Percentiles rank a stretch among this genome's conserved stretches.
Conservation (phyloP, 306 rosid genomes). For the Quillaja saponaria region DNA sequence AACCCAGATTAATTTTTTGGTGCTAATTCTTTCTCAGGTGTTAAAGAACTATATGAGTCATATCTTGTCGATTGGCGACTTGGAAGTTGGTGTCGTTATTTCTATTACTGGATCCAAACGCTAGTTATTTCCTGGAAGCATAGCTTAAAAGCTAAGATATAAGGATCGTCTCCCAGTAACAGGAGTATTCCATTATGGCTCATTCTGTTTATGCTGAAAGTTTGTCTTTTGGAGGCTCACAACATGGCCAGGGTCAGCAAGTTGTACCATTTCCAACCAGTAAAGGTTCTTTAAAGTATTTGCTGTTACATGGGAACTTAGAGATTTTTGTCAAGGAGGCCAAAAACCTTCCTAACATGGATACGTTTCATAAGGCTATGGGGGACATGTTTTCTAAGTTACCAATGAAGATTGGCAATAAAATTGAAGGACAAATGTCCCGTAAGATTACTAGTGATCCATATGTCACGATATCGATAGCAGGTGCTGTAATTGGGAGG, state of each 20-base stretch:
- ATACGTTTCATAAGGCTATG: slow-evolving; percentile 54
- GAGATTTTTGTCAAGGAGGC: slow-evolving; percentile 64
- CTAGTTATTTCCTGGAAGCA: too few relatives aligned
- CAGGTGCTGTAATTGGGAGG: slow-evolving; percentile 72
- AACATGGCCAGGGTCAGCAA: slow-evolving; percentile 61
- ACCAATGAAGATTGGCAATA: slow-evolving; percentile 36
- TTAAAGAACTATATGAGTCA: neutral
- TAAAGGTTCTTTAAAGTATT: slow-evolving; percentile 43
- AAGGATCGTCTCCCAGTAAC: neutral
- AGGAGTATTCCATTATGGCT: slow-evolving; percentile 38
- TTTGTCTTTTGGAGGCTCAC: slow-evolving; percentile 62
- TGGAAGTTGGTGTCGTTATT: neutral
- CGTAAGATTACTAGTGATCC: slow-evolving; percentile 66
- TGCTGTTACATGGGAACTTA: slow-evolving; percentile 73
- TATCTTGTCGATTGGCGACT: neutral
- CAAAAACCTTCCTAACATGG: slow-evolving; percentile 76
- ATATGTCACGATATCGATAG: slow-evolving; percentile 66
- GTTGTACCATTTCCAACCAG: slow-evolving; percentile 54
- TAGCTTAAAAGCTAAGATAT: too few relatives aligned
- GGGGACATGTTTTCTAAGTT: slow-evolving; percentile 52
- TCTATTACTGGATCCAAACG: neutral
- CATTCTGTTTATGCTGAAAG: slow-evolving; percentile 39
- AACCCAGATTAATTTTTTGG: neutral
- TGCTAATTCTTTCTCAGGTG: neutral
- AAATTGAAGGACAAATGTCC: slow-evolving; percentile 40